Evolutionary conservation across 805 yeast genomes (phyloP), one percentile per base, ranked within the genome.

Genomic region (Candida sonorensis): DNA sequence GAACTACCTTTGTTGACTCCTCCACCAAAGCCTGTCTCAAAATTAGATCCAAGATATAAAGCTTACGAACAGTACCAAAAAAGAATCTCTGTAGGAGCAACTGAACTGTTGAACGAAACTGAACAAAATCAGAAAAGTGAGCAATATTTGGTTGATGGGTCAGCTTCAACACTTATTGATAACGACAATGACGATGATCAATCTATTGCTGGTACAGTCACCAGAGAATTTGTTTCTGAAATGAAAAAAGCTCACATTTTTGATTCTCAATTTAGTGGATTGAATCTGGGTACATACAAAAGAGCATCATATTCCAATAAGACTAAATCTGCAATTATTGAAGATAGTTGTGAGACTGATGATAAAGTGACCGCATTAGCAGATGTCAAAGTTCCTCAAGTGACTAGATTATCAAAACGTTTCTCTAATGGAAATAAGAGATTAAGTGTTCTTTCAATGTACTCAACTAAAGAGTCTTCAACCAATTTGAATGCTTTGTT

Each of bases 321-420:
- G n/a, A n/a, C n/a, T n/a, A n/a, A n/a, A n/a, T n/a, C n/a, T n/a
- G n/a, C n/a, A n/a, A n/a, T 35, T 23, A 30, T 31, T 10, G 35
- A 38, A 10, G n/a, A n/a, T n/a, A n/a, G n/a, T n/a, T n/a, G n/a
- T n/a, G n/a, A n/a, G n/a, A n/a, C n/a, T n/a, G n/a, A n/a, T n/a
- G n/a, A n/a, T n/a, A n/a, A 64, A 15, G 76, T 76, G 26, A 67
- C 67, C 36, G 67, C 62, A 10, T 63, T 81, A 27, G 72, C 82
- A 13, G 81, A 76, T 40, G 77, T 81, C 27, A 66, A 67, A 35
- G 75, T 81, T 30, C 90, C 90, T 15, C 74, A 72, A 40, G 84
- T 81, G 22, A 72, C 87, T 0, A 72, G 87, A 54, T 72, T 72
- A 45, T 78, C 85, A 2, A 69, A 72, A 46, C 64, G 72, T 35